Conservation (phyloP, 1,284 basidiomycete species). For the Pisolithus thermaeus region DNA sequence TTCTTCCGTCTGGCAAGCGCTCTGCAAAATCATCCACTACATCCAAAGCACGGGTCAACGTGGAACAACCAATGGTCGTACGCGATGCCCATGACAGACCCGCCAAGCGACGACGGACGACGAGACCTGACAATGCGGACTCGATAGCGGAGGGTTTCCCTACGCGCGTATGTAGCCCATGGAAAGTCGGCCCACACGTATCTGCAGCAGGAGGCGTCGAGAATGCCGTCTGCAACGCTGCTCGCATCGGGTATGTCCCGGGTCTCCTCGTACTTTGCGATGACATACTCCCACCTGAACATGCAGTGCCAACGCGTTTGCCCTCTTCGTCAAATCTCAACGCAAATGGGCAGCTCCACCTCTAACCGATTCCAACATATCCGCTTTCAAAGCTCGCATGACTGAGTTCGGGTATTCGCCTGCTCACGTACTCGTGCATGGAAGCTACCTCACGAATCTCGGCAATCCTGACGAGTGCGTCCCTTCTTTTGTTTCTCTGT, state of each 20-base stretch:
- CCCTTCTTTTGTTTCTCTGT: neutral
- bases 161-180: conserved; percentile 34
- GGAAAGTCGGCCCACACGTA: conserved; percentile 81
- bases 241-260: conserved; percentile 53
- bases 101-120: conserved; percentile 6
- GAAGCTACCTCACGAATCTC: conserved; percentile 82
- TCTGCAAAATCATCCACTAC: neutral
- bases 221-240: conserved; percentile 67
- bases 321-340: conserved; percentile 81
- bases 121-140: neutral
- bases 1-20: neutral
- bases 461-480: conserved; percentile 74
- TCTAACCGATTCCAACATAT: conserved; percentile 45
- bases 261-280: conserved; percentile 40
- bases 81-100: neutral
- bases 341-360: conserved; percentile 71
- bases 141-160: conserved; percentile 15
- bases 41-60: neutral
- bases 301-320: conserved; percentile 72
- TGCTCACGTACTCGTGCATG: conserved; percentile 69
- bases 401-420: conserved; percentile 52
- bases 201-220: conserved; percentile 77
- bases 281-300: conserved; percentile 76
- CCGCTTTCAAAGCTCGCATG: conserved; percentile 54
- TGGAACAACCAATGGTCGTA: neutral